Base-by-base conservation (phyloP, 2,329 filamentous ascomycete species). In the Ophiostoma sp. region DNA sequence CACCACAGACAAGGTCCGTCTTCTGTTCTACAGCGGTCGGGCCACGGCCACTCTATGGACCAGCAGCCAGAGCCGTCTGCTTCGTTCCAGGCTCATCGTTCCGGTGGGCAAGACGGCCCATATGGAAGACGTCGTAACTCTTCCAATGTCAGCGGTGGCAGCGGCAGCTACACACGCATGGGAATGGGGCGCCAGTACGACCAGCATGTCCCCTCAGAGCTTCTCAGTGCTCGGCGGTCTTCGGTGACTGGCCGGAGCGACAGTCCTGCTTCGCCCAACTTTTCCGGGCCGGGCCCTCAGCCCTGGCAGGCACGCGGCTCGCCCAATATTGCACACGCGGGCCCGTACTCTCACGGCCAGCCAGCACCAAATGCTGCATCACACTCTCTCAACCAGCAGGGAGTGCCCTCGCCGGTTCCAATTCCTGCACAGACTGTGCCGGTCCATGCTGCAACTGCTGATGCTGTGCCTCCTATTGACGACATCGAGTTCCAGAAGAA, bases 81-180 rank as follows among this genome's bases (percentile, higher is more conserved):
- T 60, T 90, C 92, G 4, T 97, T 96, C 77, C 94, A 97, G 78
- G 92, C 92, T 4, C 88, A 86, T 74, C 86, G 93, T 72, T 86
- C 86, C 48, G 87, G 83, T 73, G 83, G 81, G 20, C 89, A 91
- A 72, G 88, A 90, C 73, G 88, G 82, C 15, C 83, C 87, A 2
- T 94, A 91, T 82, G 86, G 85, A 52, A 88, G 93, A 74, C 88
- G 93, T 72, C 89, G 94, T 73, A 91, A 91, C 71, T 97, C 94
- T 20, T 98, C 94, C 1, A 96, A 93, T 76, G 90, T 96, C 57
- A 97, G 94, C 78, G 93, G 92, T 70, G 91, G 91, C 71, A 96
- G 93, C 78, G 90, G 90, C 72, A 84, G 86, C 52, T 86, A 89
- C 73, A 84, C 85, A 74, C 86, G 74, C 87, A 90, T 48, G 78